A percentile compares a stretch with the other conserved stretches of the same genome.
Conservation (phyloP, 164 flowering plant species). For the Macadamia tetraphylla region DNA sequence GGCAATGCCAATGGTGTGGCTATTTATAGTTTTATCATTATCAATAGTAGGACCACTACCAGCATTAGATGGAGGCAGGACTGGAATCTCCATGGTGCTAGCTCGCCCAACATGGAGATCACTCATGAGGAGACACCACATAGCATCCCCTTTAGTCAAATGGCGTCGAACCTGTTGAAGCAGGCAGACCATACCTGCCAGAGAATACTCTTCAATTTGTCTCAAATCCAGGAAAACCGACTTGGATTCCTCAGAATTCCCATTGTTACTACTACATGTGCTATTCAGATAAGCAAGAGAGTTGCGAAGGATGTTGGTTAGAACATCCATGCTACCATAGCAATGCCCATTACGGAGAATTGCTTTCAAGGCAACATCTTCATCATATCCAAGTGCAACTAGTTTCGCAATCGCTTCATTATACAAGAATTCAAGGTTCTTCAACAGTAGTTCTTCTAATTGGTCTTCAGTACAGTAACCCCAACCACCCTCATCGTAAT, state of each 20-base stretch:
- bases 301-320: constrained; percentile 70
- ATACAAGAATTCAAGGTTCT: constrained; percentile 59
- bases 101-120: constrained; percentile 91
- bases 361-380: constrained; percentile 59
- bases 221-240: constrained; percentile 55
- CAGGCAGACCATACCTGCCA: constrained; percentile 73
- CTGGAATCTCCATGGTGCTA: constrained; percentile 65
- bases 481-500: constrained; percentile 63
- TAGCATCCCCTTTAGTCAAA: constrained; percentile 85
- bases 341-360: constrained; percentile 79
- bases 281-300: constrained; percentile 59
- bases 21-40: constrained; percentile 27
- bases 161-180: constrained; percentile 76
- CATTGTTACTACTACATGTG: constrained; percentile 21
- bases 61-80: constrained; percentile 24
- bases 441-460: constrained; percentile 60
- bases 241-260: constrained; percentile 43
- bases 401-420: constrained; percentile 66
- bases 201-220: constrained; percentile 79
- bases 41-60: constrained; percentile 11
- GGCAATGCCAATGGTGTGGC: constrained; percentile 33
- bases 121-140: constrained; percentile 97
- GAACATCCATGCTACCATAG: constrained; percentile 81
- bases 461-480: constrained; percentile 86
- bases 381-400: constrained; percentile 59